Base-by-base conservation (phyloP, 306 rosid species). In the Potentilla sterilis region DNA sequence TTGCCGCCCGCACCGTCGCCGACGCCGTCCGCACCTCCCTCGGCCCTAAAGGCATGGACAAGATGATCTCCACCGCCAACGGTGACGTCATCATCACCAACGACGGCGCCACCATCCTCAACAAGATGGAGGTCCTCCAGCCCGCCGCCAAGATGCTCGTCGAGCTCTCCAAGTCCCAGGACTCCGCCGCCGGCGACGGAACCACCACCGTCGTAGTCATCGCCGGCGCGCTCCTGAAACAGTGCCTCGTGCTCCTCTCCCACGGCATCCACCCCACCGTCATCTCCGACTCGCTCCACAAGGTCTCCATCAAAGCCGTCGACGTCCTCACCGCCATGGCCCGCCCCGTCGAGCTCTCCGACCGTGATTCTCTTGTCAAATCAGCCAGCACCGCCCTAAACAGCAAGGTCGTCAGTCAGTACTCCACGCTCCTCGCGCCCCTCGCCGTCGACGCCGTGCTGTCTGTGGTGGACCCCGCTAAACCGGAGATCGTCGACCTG, bases 101-200 rank as follows among this genome's bases (percentile, higher is more conserved):
- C 82, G 99, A 95, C 77, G 99, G 99, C 13, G 99, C 99, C 28
- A 95, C 99, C 78, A 95, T 95, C 54, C 99, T 95, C 68, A 90
- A 95, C 91, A 90, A 90, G 85, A 92, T 95, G 99, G 92, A 95
- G 77, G 97, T 95, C 62, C 92, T 95, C 70, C 97, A 95, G 35
- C 97, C 99, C 51, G 99, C 98, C 1, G 99, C 99, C 0, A 95
- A 95, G 78, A 95, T 95, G 99, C 91, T 95, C 16, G 99, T 95
- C 22, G 99, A 95, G 81, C 97, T 95, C 47, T 95, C 99, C 11
- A 92, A 95, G 51, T 88, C 99, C 0, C 99, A 95, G 81, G 99
- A 95, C 64, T 69, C 99, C 37, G 92, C 99, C 16, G 97, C 97
- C 3, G 99, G 99, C 0, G 99, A 95, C 32, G 99, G 97, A 0